Base-by-base conservation (phyloP, 1,284 basidiomycete species). In the Phellopilus nigrolimitatus region DNA sequence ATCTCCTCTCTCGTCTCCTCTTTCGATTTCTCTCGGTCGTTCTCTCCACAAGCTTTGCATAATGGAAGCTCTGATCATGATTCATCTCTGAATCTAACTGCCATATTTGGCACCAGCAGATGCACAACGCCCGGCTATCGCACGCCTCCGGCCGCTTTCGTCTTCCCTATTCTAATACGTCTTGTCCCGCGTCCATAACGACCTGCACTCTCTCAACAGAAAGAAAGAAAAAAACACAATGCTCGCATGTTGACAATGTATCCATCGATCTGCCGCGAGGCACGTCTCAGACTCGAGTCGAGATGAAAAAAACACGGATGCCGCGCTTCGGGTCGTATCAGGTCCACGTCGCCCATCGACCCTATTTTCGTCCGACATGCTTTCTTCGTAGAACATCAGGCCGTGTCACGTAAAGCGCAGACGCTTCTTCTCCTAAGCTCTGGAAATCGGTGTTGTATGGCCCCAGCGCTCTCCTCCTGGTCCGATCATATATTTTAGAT, bases 341-440 rank as follows among this genome's bases (percentile, higher is more conserved):
- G 28, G 28, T n/a, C n/a, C n/a, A n/a, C n/a, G n/a, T n/a, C n/a
- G n/a, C 34, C 34, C 41, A 24, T 44, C 31, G 28, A 51, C 49
- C 49, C 49, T 51, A 51, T 44, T 31, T 33, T 33, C 39, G 41
- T 15, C 24, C 41, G 42, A 42, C 49, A 40, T 44, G 49, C n/a
- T 34, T 51, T 42, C 49, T 51, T 38, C 28, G 34, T 41, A 33
- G 49, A 51, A 51, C 28, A 36, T 51, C 41, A 51, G 49, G 41
- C 36, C 41, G 25, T 49, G 38, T 51, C 49, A 51, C 49, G 41
- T 51, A 51, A 51, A 9, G 28, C 17, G 30, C 46, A 47, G 21
- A 39, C 36, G 19, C 30, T 33, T 27, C 48, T 15, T 33, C 28
- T 38, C 28, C 21, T 10, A 25, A 22, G 15, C 31, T 50, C 36